Evolutionary conservation across 2,329 filamentous ascomycete genomes (phyloP), one percentile per base, ranked within the genome.

Genomic region (Trichoderma oligosporum): DNA sequence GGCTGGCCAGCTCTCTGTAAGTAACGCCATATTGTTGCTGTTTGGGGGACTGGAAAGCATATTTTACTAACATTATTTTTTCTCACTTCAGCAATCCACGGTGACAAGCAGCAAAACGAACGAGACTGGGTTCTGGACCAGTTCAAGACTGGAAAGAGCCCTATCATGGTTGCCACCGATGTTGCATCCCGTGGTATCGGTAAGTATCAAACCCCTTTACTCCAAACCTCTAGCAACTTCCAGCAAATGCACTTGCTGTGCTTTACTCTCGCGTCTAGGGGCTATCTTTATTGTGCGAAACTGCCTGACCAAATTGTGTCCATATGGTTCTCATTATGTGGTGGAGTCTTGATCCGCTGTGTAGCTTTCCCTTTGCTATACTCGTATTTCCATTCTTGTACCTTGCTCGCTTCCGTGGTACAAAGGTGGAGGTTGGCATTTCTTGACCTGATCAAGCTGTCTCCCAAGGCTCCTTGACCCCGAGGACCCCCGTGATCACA

Each of bases 181-280:
- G 94, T 99, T 78, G 94, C 94, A 79, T 97, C 94, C 73, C 94
- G 94, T 92, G 94, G 94, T 91, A 97, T 99, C 79, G 94, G 94
- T 97, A 95, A 96, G 91, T 93, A 88, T 84, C 79, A 82, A 59
- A 22, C 42, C 59, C 54, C 51, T 78, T 78, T 77, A 74, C 75
- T 70, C 68, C 64, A 62, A 63, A 62, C 69, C 62, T 58, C 61
- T 72, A 74, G 77, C 81, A 80, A 80, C 76, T 77, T 80, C 79
- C 80, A 81, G 82, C 78, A 79, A 76, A 64, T 69, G 63, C 66
- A 69, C 65, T 76, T 82, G 79, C 80, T 83, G 85, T 91, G 85
- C 88, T 92, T 86, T 90, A 90, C 90, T 93, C 87, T 91, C 83
- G 84, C 86, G 86, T 89, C 85, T 88, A 87, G 86, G 87, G 86